phyloP scores from a whole-genome alignment of 352 stramenopile species.

The Thalassiosira sp. region DNA sequence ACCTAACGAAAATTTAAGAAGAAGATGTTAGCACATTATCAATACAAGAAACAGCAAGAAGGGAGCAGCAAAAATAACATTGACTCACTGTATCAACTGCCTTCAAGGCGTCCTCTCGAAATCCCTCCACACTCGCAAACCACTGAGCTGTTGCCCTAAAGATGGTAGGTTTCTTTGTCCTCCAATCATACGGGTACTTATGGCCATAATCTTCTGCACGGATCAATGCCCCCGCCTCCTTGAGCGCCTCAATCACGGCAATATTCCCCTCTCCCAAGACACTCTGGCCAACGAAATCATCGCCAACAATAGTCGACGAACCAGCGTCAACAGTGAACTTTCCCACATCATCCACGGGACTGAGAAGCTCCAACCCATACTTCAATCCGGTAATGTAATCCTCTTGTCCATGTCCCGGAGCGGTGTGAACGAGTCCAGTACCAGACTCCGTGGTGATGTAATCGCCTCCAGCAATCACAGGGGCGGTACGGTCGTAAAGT shows the following conservation, averaged over 20 bases:
- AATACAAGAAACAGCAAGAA: not conserved
- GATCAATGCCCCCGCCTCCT: slow-evolving; percentile 86
- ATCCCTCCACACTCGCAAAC: slow-evolving; percentile 95
- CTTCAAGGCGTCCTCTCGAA: slow-evolving; percentile 86
- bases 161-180: slow-evolving; percentile 98
- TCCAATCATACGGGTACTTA: slow-evolving; percentile 99
- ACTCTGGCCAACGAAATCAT: slow-evolving; percentile 86
- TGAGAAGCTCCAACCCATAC: slow-evolving; percentile 84
- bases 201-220: slow-evolving; percentile 90
- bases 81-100: slow-evolving; percentile 83
- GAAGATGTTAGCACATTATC: slow-evolving; percentile 5
- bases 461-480: slow-evolving; percentile 90
- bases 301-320: slow-evolving; percentile 42
- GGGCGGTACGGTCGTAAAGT: slow-evolving; percentile 85
- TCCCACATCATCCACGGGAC: slow-evolving; percentile 86
- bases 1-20: slow-evolving; percentile 69
- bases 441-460: slow-evolving; percentile 97
- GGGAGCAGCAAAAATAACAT: not conserved
- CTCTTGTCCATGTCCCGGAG: slow-evolving; percentile 96
- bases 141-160: slow-evolving; percentile 97
- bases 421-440: slow-evolving; percentile 98
- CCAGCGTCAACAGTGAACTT: slow-evolving; percentile 92
- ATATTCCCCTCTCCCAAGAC: slow-evolving; percentile 91
- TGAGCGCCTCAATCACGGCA: slow-evolving; percentile 89
- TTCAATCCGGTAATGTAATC: slow-evolving; percentile 88